phyloP scores from a whole-genome alignment of 2,329 filamentous ascomycete species.

The Penicillium sp. region DNA sequence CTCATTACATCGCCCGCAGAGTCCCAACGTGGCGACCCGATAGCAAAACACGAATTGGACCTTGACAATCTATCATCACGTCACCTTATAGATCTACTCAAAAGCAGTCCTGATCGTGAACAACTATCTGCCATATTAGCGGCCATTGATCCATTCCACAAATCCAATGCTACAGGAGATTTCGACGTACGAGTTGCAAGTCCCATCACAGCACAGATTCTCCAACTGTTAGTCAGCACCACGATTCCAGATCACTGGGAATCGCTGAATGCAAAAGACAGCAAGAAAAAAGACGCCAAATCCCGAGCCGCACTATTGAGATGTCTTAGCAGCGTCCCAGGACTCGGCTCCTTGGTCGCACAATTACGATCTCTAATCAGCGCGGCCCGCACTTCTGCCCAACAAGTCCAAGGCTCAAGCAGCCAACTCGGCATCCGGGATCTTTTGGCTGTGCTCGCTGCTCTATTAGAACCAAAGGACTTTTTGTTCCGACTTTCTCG shows the following conservation, averaged over 20 bases:
- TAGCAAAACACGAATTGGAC: constrained; percentile 13
- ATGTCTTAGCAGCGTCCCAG: constrained; percentile 71
- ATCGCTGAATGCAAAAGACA: constrained; percentile 46
- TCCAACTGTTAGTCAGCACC: constrained; percentile 70
- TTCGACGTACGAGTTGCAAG: constrained; percentile 64
- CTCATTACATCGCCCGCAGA: constrained; percentile 18
- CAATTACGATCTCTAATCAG: constrained; percentile 62
- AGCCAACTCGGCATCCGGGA: constrained; percentile 36
- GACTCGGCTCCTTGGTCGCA: constrained; percentile 73
- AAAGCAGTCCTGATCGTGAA: constrained; percentile 40
- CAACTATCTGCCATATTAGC: constrained; percentile 33
- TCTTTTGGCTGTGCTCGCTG: constrained; percentile 37
- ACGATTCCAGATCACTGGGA: constrained; percentile 83
- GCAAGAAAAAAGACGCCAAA: constrained; percentile 16
- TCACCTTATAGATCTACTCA: constrained; percentile 40
- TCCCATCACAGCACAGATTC: constrained; percentile 69
- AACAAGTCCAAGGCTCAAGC: constrained; percentile 36
- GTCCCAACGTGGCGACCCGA: constrained; percentile 9
- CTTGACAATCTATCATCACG: constrained; percentile 29
- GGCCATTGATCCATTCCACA: constrained; percentile 38
- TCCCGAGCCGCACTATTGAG: constrained; percentile 51
- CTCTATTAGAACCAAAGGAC: constrained; percentile 45
- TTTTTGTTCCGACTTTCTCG: constrained; percentile 47
- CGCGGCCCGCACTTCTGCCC: constrained; percentile 22
- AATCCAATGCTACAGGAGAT: constrained; percentile 16